Conservation (phyloP, 805 yeast genomes). For the Pichia californica region DNA sequence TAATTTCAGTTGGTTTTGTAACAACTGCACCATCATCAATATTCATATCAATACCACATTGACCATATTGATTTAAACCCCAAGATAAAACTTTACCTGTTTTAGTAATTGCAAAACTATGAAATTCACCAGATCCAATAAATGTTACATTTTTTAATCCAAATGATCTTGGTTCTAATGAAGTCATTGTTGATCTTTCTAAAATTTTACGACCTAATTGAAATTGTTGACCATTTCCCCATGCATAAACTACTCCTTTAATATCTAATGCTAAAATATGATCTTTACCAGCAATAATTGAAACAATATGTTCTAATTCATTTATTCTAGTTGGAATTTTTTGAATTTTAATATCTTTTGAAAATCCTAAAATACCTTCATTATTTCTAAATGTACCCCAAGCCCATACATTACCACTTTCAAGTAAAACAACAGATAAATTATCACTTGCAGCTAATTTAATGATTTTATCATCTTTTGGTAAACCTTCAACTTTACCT, state of each 20-base stretch:
- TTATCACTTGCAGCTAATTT: constrained; percentile 91
- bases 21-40: constrained; percentile 84
- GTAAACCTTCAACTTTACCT: constrained; percentile 60
- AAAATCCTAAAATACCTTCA: constrained; percentile 86
- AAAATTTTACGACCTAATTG: constrained; percentile 84
- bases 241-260: constrained; percentile 83
- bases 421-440: constrained; percentile 71
- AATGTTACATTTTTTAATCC: constrained; percentile 73
- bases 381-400: constrained; percentile 97
- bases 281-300: constrained; percentile 88
- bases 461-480: constrained; percentile 53
- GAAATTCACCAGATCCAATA: constrained; percentile 92
- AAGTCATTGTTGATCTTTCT: constrained; percentile 68
- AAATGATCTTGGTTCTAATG: constrained; percentile 75
- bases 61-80: constrained; percentile 98
- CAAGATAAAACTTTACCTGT: constrained; percentile 72
- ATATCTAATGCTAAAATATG: constrained; percentile 79
- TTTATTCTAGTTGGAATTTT: constrained; percentile 56
- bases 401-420: constrained; percentile 84
- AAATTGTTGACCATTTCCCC: constrained; percentile 96
- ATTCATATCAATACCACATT: constrained; percentile 76
- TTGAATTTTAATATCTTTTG: constrained; percentile 58
- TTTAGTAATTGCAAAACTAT: constrained; percentile 82
- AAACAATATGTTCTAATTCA: constrained; percentile 62
- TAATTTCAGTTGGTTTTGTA: constrained; percentile 67